Conservation (phyloP, 1,139 yeast genomes). For the Zygosaccharomyces sapae region DNA sequence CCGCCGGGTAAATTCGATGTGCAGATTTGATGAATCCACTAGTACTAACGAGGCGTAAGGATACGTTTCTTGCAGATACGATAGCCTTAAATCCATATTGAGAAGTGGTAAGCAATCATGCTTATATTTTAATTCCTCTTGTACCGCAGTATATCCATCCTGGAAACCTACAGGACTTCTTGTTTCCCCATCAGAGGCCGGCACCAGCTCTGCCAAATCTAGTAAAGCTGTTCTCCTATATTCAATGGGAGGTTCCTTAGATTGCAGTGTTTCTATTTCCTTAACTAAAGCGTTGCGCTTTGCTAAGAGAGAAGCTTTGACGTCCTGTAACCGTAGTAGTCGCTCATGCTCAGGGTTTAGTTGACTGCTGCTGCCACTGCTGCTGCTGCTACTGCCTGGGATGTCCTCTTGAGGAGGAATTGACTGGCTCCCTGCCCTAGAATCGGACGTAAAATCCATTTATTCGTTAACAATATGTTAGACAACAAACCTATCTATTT, state of each 20-base stretch:
- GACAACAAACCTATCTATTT: not conserved
- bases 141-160: conserved; percentile 11
- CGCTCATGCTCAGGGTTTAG: conserved; percentile 17
- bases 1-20: not conserved
- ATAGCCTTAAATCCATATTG: conserved; percentile 25
- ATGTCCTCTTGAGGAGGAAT: not conserved
- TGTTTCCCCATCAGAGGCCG: not conserved
- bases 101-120: conserved; percentile 28
- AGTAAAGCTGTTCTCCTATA: conserved; percentile 6
- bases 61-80: conserved; percentile 14
- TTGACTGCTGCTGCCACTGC: not conserved
- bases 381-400: not conserved
- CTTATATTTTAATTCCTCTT: conserved; percentile 18
- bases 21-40: not conserved
- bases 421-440: conserved; percentile 5
- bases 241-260: conserved; percentile 9
- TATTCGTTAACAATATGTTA: not conserved
- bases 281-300: conserved; percentile 18
- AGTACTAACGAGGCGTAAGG: not conserved
- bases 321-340: conserved; percentile 19
- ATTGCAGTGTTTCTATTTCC: conserved; percentile 15
- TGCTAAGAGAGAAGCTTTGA: conserved; percentile 18
- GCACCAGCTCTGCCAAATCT: conserved; percentile 8
- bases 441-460: conserved; percentile 17
- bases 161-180: not conserved